Percentiles rank a stretch among this genome's conserved stretches.
These are phyloP conservation scores for Poteriospumella lacustris DNA, from an alignment of 108 stramenopile genomes.

Conservation along the genomic window DNA sequence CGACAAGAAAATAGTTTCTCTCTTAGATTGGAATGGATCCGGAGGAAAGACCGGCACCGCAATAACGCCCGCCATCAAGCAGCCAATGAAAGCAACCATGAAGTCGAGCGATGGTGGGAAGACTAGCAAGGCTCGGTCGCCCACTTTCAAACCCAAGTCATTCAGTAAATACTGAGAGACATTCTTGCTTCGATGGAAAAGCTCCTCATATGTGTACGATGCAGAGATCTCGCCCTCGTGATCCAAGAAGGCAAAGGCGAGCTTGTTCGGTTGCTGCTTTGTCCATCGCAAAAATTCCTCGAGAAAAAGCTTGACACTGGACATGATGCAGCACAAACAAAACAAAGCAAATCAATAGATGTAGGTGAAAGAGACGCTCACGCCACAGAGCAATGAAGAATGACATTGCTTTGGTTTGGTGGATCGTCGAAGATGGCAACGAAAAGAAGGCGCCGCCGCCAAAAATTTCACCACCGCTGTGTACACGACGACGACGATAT, in stretches of 20 bases:
- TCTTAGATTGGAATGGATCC: neutral
- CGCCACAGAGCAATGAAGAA: too few relatives aligned
- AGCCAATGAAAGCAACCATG: neutral
- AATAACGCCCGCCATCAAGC: constrained; percentile 6
- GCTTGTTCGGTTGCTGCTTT: neutral
- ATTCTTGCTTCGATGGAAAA: constrained; percentile 2
- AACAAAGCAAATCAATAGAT: too few relatives aligned
- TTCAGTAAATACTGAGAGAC: constrained; percentile 32
- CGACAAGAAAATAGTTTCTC: neutral
- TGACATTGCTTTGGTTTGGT: too few relatives aligned
- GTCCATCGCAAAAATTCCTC: neutral
- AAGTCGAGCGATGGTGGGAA: neutral
- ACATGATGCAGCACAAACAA: too few relatives aligned
- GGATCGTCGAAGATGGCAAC: too few relatives aligned
- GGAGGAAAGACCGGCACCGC: constrained; percentile 2
- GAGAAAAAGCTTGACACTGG: neutral
- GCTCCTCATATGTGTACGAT: constrained; percentile 4
- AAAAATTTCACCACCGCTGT: too few relatives aligned
- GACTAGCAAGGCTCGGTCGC: neutral
- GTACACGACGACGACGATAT: too few relatives aligned
- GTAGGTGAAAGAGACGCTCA: too few relatives aligned
- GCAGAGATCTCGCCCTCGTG: neutral
- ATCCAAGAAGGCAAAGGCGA: constrained; percentile 13
- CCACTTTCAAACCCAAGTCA: constrained; percentile 23
- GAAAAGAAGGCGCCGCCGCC: too few relatives aligned